Evolutionary conservation across 345 rosid genomes (phyloP), one percentile per base, ranked within the genome.

Genomic region (Eucalyptus albens): DNA sequence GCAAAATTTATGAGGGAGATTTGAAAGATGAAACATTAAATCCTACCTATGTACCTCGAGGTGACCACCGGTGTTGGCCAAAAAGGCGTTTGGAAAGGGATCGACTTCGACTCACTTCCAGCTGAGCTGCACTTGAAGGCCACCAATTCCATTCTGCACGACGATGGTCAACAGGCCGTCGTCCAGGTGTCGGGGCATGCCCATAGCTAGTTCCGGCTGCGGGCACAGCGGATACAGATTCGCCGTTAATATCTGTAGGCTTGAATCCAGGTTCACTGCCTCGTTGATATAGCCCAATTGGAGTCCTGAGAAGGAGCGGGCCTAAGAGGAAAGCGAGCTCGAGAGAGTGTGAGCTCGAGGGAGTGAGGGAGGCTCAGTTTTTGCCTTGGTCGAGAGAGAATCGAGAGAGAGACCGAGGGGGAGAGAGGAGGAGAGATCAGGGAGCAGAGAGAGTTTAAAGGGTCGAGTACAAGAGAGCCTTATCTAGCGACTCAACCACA

Each of bases 181-280:
- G 56, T 94, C 94, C 1, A 96, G 91, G 81, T 94, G 97, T 37
- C 95, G 90, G 0, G 92, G 91, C 88, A 94, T 2, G 6, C 96
- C 97, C 93, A 93, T 92, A 47, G 93, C 94, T 6, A 88, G 92
- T 21, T 93, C 94, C 27, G 96, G 96, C 82, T 93, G 92, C 29
- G 94, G 94, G 88, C 96, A 95, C 6, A 95, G 90, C 9, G 95
- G 94, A 72, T 95, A 95, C 9, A 91, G 87, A 85, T 94, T 95
- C 3, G 93, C 93, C 2, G 19, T 21, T 15, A 92, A 69, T 6
- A 91, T 15, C 60, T 94, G 95, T 0, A 90, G 72, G 7, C 95
- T 92, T 3, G 89, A 55, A 47, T 91, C 94, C 24, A 93, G 37
- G 37, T 92, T 47, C 89, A 92, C 1, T 26, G 90, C 82, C 90